Percentiles rank a stretch among this genome's conserved stretches.
Evolutionary conservation across 768 basidiomycete species (phyloP).

Genomic region (Cystoderma amianthinum): DNA sequence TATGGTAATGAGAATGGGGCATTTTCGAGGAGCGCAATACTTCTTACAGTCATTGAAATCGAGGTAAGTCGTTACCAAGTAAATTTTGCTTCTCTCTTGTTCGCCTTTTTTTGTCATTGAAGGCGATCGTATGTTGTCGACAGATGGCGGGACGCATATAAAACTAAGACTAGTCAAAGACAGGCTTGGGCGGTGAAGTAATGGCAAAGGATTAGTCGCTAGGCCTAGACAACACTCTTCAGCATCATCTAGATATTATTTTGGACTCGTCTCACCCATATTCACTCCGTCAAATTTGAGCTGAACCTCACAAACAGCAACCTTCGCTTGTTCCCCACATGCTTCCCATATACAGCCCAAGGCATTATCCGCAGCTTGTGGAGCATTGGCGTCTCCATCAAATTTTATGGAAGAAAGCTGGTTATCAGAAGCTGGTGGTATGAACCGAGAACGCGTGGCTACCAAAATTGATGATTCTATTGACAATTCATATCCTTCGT

Average conservation of each 20-base stretch:
- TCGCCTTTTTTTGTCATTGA: constrained; percentile 9
- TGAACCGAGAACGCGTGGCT: constrained; percentile 52
- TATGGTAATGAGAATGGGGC: constrained; percentile 10
- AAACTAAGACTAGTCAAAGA: constrained; percentile 40
- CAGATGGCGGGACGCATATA: constrained; percentile 24
- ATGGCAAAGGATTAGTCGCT: constrained; percentile 33
- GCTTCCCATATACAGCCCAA: constrained; percentile 38
- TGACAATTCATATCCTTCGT: constrained; percentile 1
- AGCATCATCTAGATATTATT: too few relatives aligned
- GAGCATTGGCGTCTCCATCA: constrained; percentile 24
- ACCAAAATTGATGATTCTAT: constrained; percentile 53
- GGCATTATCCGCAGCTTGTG: too few relatives aligned
- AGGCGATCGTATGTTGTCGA: constrained; percentile 8
- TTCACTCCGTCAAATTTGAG: constrained; percentile 36
- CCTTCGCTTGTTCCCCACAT: constrained; percentile 51
- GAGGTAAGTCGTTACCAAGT: constrained; percentile 46
- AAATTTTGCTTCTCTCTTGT: constrained; percentile 25
- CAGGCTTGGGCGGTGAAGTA: constrained; percentile 29
- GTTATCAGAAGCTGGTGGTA: constrained; percentile 25
- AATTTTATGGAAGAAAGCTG: constrained; percentile 38
- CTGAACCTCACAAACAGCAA: constrained; percentile 57
- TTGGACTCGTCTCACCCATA: constrained; percentile 34
- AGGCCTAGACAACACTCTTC: too few relatives aligned
- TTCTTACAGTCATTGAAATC: constrained; percentile 57
- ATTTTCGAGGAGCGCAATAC: too few relatives aligned